Evolutionary conservation across 768 basidiomycete species (phyloP).

Genomic region (Dioszegia aurantiaca): DNA sequence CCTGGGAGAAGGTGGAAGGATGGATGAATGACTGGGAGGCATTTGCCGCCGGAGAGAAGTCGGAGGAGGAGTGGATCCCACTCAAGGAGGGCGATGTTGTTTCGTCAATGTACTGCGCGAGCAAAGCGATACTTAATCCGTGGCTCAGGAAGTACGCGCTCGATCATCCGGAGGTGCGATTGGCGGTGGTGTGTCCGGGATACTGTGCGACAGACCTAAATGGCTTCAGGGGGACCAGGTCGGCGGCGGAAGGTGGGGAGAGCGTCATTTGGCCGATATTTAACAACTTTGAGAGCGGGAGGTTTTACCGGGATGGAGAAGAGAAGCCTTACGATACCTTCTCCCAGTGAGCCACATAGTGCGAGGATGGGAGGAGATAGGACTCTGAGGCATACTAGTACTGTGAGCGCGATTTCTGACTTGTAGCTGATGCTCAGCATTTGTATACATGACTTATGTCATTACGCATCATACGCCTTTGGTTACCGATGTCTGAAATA

Average conservation of each 20-base stretch:
- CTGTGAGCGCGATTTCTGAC: no score
- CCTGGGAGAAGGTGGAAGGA: conserved; percentile 16
- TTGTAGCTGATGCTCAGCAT: no score
- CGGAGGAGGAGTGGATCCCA: conserved; percentile 11
- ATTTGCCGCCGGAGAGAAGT: not conserved
- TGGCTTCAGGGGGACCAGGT: conserved; percentile 2
- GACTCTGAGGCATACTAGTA: no score
- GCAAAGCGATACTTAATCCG: conserved; percentile 19
- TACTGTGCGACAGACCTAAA: conserved; percentile 18
- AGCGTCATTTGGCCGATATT: conserved; percentile 19
- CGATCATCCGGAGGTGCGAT: not conserved
- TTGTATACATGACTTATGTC: no score
- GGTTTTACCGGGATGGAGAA: conserved; percentile 18
- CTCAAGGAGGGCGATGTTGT: not conserved
- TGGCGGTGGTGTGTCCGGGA: conserved; percentile 17
- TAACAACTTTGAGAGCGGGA: conserved; percentile 13
- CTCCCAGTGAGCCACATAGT: no score
- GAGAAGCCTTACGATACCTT: not conserved
- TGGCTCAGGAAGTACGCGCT: conserved; percentile 13
- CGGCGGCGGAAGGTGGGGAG: conserved; percentile 12
- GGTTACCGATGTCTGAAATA: no score
- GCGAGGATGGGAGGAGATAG: no score
- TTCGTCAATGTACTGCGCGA: conserved; percentile 8
- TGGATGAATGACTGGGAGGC: conserved; percentile 20
- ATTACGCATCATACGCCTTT: no score